Evolutionary conservation across 2,329 filamentous ascomycete genomes (phyloP), one percentile per base, ranked within the genome.

Genomic region (Ustulina deusta): DNA sequence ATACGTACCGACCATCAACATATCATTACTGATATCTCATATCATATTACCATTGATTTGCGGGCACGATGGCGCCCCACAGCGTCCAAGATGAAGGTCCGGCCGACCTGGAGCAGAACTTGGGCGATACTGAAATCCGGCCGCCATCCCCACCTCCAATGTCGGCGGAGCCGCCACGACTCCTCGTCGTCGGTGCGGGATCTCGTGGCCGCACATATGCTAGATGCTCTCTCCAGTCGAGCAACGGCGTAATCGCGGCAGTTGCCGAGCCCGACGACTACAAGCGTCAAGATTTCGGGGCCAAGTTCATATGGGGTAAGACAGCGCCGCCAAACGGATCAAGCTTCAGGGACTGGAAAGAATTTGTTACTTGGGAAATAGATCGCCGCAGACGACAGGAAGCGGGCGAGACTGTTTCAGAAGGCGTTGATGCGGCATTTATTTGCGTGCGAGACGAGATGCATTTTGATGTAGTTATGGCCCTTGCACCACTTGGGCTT

Each of bases 151-250:
- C 79, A 52, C 83, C 83, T 9, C 76, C 80, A 49, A 79, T 82
- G 77, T 86, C 86, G 2, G 76, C 79, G 6, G 81, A 77, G 36
- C 85, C 88, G 27, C 87, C 90, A 2, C 88, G 90, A 58, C 88
- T 97, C 74, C 84, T 97, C 63, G 87, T 97, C 74, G 90, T 97
- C 73, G 94, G 94, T 22, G 93, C 93, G 7, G 93, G 94, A 38
- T 93, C 91, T 55, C 89, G 94, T 40, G 94, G 94, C 15, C 85
- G 87, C 59, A 87, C 89, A 34, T 97, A 97, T 77, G 92, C 91
- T 36, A 83, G 85, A 66, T 90, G 90, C 60, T 89, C 93, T 9
- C 79, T 82, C n/a, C 83, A 84, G 17, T 88, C 87, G 20, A 90
- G 87, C 67, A 86, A 89, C 71, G 93, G 91, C 6, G 77, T 90